Conservation (phyloP, 2,329 filamentous ascomycete genomes). For the Phyllosticta capitalensis region DNA sequence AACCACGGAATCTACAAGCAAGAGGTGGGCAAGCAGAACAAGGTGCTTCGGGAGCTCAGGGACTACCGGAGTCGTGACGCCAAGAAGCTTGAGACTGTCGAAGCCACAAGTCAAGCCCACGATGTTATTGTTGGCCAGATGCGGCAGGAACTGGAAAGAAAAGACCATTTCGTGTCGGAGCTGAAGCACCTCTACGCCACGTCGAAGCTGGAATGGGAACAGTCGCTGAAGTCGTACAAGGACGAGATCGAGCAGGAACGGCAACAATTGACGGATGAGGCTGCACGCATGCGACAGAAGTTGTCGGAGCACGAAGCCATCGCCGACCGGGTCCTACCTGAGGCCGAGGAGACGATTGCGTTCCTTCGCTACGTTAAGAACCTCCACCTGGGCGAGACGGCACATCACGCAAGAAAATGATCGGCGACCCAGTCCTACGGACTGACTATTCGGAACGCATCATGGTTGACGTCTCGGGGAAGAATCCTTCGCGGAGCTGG, state of each 20-base stretch:
- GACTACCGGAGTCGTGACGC: background rate
- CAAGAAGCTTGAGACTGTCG: background rate
- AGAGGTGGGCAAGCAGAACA: slow-evolving; percentile 6
- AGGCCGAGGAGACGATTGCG: slow-evolving; percentile 7
- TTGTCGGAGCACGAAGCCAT: background rate
- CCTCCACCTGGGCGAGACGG: slow-evolving; percentile 2
- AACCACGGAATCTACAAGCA: slow-evolving; percentile 2
- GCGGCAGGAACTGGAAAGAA: slow-evolving; percentile 6
- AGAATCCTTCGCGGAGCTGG: background rate
- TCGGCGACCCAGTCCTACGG: background rate
- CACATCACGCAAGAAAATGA: background rate
- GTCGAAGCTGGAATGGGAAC: slow-evolving; percentile 1
- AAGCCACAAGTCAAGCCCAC: slow-evolving; percentile 2
- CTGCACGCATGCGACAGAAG: background rate
- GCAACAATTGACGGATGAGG: background rate
- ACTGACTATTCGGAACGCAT: no score
- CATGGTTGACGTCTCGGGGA: background rate
- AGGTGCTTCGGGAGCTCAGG: background rate
- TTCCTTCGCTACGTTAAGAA: slow-evolving; percentile 10
- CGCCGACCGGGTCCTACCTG: slow-evolving; percentile 2
- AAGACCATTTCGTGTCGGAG: background rate
- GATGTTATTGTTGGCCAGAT: slow-evolving; percentile 7
- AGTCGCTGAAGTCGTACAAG: slow-evolving; percentile 1
- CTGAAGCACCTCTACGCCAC: background rate
- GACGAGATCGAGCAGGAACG: slow-evolving; percentile 3